Evolutionary conservation across 352 stramenopile species (phyloP).

Genomic region (Phytophthora fragariae): DNA sequence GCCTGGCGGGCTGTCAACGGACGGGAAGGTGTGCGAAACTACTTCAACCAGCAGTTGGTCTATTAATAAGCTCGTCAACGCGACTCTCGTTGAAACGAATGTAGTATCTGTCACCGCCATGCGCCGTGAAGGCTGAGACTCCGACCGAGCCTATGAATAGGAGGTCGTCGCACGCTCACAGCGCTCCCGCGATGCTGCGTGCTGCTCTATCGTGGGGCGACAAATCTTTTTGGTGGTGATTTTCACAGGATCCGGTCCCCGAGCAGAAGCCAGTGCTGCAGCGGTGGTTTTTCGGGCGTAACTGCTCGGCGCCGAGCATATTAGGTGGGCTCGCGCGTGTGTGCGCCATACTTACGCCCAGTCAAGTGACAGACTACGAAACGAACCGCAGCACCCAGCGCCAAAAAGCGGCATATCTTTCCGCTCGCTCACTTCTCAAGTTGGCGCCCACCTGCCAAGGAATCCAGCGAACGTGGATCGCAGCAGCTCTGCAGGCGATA

Average conservation of each 20-base stretch:
- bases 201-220: neutral
- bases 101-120: conserved; percentile 14
- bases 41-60: conserved; percentile 23
- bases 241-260: conserved; percentile 10
- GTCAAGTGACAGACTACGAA: conserved; percentile 28
- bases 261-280: conserved; percentile 18
- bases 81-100: conserved; percentile 15
- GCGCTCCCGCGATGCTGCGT: neutral
- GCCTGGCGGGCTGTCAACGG: neutral
- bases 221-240: conserved; percentile 22
- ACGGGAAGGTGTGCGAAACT: conserved; percentile 27
- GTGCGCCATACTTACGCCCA: conserved; percentile 10
- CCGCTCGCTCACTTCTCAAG: conserved; percentile 52
- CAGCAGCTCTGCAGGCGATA: conserved; percentile 13
- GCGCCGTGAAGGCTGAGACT: conserved; percentile 12
- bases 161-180: neutral
- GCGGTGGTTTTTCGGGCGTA: conserved; percentile 31
- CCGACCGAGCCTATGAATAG: conserved; percentile 8
- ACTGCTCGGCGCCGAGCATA: conserved; percentile 29
- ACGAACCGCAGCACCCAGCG: conserved; percentile 33
- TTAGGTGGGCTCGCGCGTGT: conserved; percentile 1
- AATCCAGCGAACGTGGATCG: conserved; percentile 15
- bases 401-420: conserved; percentile 45
- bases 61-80: conserved; percentile 22
- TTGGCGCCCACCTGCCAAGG: conserved; percentile 24